phyloP scores from a whole-genome alignment of 73 alveolate genomes.

The Paraurostyla sp. region DNA sequence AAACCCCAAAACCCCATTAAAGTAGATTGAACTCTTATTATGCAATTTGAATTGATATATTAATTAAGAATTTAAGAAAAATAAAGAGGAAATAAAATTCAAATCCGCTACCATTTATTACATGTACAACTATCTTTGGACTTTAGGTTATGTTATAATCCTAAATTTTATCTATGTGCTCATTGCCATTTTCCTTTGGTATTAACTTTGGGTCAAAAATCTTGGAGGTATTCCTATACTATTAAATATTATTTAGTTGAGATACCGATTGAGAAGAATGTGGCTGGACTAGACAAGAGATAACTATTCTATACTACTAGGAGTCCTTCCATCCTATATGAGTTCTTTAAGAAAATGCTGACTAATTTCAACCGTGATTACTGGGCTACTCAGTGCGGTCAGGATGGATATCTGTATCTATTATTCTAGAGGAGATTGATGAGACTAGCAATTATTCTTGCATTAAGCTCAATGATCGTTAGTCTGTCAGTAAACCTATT shows the following conservation, averaged over 20 bases:
- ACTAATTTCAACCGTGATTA: conserved; percentile 16
- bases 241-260: conserved; percentile 44
- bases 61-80: conserved; percentile 7
- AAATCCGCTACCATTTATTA: background rate
- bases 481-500: conserved; percentile 40
- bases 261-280: conserved; percentile 64
- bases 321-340: conserved; percentile 33
- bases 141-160: conserved; percentile 37
- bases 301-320: conserved; percentile 59
- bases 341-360: conserved; percentile 10
- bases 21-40: no score
- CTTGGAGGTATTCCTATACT: conserved; percentile 36
- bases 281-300: conserved; percentile 18
- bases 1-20: no score
- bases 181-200: conserved; percentile 25
- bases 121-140: conserved; percentile 49
- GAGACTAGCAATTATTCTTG: conserved; percentile 40
- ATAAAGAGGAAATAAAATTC: conserved; percentile 4
- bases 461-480: conserved; percentile 30
- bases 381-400: conserved; percentile 70
- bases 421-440: conserved; percentile 56
- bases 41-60: no score
- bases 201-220: conserved; percentile 37
- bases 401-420: conserved; percentile 63
- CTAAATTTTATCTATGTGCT: conserved; percentile 16